These are phyloP conservation scores for Endocladia muricata DNA, from an alignment of 31 red algal genomes.

Conservation along the genomic window DNA sequence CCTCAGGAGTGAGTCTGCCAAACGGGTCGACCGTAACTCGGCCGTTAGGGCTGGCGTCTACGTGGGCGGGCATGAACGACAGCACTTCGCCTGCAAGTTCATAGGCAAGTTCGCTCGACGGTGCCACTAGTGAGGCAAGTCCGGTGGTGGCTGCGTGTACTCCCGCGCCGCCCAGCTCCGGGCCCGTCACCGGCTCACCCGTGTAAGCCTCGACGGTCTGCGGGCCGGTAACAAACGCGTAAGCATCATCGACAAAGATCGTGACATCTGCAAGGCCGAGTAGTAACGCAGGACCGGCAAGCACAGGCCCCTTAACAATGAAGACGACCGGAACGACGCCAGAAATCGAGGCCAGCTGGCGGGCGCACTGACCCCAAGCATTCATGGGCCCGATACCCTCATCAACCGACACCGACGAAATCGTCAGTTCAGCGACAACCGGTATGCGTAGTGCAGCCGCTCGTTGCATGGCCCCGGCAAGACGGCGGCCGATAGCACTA, in stretches of 20 bases:
- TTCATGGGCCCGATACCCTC: too few species aligned
- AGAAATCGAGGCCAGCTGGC: too few species aligned
- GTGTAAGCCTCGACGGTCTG: conserved; percentile 41
- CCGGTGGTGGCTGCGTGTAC: conserved; percentile 44
- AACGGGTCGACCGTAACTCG: background rate
- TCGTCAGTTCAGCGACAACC: too few species aligned
- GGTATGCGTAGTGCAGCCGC: too few species aligned
- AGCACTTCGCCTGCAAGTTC: conserved; percentile 32
- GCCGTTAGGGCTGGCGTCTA: background rate
- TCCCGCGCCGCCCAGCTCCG: conserved; percentile 53
- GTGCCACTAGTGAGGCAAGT: conserved; percentile 35
- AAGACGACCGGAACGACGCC: too few species aligned
- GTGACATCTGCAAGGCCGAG: conserved; percentile 76
- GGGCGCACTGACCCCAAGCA: too few species aligned
- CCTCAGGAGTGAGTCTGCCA: background rate
- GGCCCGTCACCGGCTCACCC: conserved; percentile 39
- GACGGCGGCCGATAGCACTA: too few species aligned
- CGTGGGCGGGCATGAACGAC: conserved; percentile 41
- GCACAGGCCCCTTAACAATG: conserved; percentile 69
- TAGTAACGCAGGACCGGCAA: conserved; percentile 70
- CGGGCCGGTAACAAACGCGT: conserved; percentile 84
- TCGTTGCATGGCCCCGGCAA: too few species aligned
- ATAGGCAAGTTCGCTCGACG: conserved; percentile 38
- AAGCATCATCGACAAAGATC: conserved; percentile 20
- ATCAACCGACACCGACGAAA: too few species aligned